Evolutionary conservation across 2,329 filamentous ascomycete species (phyloP), one percentile per base, ranked within the genome.

Genomic region (Cadophora malorum): DNA sequence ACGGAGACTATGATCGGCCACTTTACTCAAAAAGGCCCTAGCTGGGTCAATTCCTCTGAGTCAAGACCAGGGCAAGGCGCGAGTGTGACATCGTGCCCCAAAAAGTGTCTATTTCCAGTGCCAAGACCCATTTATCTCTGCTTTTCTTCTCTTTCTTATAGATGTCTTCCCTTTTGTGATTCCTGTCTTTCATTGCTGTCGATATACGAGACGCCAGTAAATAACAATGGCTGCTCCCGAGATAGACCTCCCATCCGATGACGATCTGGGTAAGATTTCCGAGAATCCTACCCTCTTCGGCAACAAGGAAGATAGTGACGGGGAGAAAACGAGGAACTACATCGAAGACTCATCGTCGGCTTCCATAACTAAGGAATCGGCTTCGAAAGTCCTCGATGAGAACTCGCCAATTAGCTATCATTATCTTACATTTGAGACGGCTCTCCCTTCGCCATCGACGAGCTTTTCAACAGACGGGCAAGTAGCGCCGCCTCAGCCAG

Each of bases 401-500:
- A 41, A 67, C 0, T 69, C 69, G 25, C 75, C 76, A 1, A 75
- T 77, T 19, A 67, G 65, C 28, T 74, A 78, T 69, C 76, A 76
- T 61, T 78, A 78, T 59, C 69, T 78, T 3, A 76, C 73, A 10
- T 78, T 77, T 68, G 74, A 73, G 53, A 76, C 76, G 0, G 28
- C 47, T 8, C 69, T 78, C 33, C 76, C 77, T 14, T 63, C 35
- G 19, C 73, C 76, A 2, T 74, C 73, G 41, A 68, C 65, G 5
- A 69, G 56, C 23, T 38, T 68, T 21, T 70, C 69, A 21, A 45
- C 63, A 31, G 56, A 62, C n/a, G 60, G 62, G 16, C 49, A 55
- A 60, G 41, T 63, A n/a, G 52, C 68, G 47, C 90, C 90, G 56
- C 79, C 83, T 63, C 82, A 81, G 28, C 92, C 92, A 4, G 83